These are phyloP conservation scores for Penicillium sp. DNA, from an alignment of 2,329 filamentous ascomycete species.

Conservation along the genomic window DNA sequence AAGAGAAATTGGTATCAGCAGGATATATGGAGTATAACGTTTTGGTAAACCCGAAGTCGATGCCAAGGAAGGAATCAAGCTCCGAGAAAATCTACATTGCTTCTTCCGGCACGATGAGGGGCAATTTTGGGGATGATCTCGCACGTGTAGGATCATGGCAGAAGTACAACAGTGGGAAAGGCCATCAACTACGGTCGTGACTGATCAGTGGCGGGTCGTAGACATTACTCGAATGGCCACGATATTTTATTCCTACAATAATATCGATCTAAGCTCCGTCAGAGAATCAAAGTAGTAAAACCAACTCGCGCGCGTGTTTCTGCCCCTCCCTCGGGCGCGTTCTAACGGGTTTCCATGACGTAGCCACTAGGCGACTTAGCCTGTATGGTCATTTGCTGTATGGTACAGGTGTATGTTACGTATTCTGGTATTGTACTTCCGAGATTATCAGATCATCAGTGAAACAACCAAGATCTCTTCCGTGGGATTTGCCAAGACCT, in stretches of 20 bases:
- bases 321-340: conserved; percentile 1
- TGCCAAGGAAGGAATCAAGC: conserved; percentile 4
- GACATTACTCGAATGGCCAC: neutral
- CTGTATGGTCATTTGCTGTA: neutral
- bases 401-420: neutral
- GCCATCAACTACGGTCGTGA: neutral
- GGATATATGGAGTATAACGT: conserved; percentile 1
- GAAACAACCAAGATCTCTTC: neutral
- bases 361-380: neutral
- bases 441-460: neutral
- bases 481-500: neutral
- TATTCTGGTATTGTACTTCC: neutral
- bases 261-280: too few species aligned
- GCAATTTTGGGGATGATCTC: neutral
- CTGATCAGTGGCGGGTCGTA: neutral
- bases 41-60: neutral
- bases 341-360: neutral
- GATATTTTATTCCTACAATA: neutral
- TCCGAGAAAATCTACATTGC: conserved; percentile 6
- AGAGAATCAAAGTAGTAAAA: neutral
- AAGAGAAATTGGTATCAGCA: neutral
- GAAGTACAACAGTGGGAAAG: neutral
- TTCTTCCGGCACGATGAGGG: neutral
- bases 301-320: neutral
- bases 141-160: neutral